Evolutionary conservation across 2,329 filamentous ascomycete genomes (phyloP).

Genomic region (Coniochaeta hoffmannii): DNA sequence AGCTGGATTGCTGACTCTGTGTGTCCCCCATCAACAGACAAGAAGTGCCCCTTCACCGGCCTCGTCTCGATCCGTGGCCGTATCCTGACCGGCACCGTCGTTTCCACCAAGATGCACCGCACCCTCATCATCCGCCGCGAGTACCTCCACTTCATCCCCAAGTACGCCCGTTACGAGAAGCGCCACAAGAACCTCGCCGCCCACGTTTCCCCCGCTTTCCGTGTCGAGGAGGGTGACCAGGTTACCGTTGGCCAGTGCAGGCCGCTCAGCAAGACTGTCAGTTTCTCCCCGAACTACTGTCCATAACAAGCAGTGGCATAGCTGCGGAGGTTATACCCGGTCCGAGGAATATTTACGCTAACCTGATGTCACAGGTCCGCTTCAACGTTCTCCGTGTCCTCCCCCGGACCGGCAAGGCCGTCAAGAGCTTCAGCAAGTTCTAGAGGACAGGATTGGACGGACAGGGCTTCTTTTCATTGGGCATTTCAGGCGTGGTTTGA

Average conservation of each 20-base stretch:
- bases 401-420: constrained; percentile 91
- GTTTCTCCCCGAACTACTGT: constrained; percentile 30
- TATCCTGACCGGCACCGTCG: constrained; percentile 98
- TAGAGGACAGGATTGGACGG: constrained; percentile 47
- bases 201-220: constrained; percentile 98
- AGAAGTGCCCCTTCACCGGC: constrained; percentile 99
- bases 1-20: neutral
- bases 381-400: constrained; percentile 99
- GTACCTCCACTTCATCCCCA: constrained; percentile 99
- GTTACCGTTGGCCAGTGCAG: constrained; percentile 99
- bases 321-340: neutral
- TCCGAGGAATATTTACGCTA: constrained; percentile 4
- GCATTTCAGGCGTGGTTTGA: constrained; percentile 26
- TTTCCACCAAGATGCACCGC: constrained; percentile 99
- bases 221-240: constrained; percentile 99
- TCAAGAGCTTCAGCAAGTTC: constrained; percentile 99
- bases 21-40: constrained; percentile 71
- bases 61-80: constrained; percentile 98
- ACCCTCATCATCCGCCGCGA: constrained; percentile 98
- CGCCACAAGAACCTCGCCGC: constrained; percentile 99
- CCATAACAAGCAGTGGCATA: neutral
- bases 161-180: constrained; percentile 99
- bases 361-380: constrained; percentile 60
- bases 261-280: constrained; percentile 98
- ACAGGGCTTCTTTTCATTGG: constrained; percentile 18